phyloP scores from a whole-genome alignment of 2,329 filamentous ascomycete genomes.

The Fusarium devonianum region DNA sequence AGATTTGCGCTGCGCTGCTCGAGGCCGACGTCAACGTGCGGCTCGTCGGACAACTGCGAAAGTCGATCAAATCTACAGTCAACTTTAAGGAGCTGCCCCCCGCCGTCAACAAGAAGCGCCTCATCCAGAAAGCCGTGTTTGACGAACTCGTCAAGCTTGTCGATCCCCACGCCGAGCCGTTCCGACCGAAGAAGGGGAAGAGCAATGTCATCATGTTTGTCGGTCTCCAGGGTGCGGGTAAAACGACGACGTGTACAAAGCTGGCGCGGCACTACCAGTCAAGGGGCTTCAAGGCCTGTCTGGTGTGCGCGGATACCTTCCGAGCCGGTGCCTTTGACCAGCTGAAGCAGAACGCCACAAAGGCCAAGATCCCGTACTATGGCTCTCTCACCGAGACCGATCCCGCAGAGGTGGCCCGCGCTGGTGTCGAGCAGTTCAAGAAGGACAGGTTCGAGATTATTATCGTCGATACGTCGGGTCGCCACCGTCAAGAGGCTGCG shows the following conservation, averaged over 20 bases:
- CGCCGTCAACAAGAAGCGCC: slow-evolving; percentile 95
- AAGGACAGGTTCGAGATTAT: slow-evolving; percentile 98
- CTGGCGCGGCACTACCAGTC: slow-evolving; percentile 94
- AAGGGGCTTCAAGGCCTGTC: slow-evolving; percentile 87
- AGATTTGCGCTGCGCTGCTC: slow-evolving; percentile 93
- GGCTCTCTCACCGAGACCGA: slow-evolving; percentile 96
- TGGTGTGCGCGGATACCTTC: slow-evolving; percentile 98
- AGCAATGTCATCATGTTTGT: slow-evolving; percentile 99
- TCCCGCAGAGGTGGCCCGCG: slow-evolving; percentile 89
- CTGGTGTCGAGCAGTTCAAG: slow-evolving; percentile 98
- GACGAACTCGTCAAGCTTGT: slow-evolving; percentile 96
- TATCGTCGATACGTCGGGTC: slow-evolving; percentile 95
- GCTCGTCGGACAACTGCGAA: slow-evolving; percentile 88
- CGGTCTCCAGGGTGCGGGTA: slow-evolving; percentile 94
- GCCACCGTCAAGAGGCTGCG: slow-evolving; percentile 93
- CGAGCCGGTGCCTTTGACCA: slow-evolving; percentile 98
- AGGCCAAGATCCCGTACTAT: slow-evolving; percentile 99
- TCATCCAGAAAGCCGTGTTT: slow-evolving; percentile 98
- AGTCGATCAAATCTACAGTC: slow-evolving; percentile 88
- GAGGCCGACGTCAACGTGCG: slow-evolving; percentile 98
- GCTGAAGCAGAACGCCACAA: slow-evolving; percentile 97
- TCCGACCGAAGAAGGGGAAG: slow-evolving; percentile 96
- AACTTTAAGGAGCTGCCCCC: slow-evolving; percentile 94
- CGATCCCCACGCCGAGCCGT: slow-evolving; percentile 92
- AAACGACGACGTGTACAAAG: slow-evolving; percentile 98